Percentiles rank a stretch among this genome's conserved stretches.
phyloP scores from a whole-genome alignment of 2,329 filamentous ascomycete species.

The Pseudocercospora crystallina region DNA sequence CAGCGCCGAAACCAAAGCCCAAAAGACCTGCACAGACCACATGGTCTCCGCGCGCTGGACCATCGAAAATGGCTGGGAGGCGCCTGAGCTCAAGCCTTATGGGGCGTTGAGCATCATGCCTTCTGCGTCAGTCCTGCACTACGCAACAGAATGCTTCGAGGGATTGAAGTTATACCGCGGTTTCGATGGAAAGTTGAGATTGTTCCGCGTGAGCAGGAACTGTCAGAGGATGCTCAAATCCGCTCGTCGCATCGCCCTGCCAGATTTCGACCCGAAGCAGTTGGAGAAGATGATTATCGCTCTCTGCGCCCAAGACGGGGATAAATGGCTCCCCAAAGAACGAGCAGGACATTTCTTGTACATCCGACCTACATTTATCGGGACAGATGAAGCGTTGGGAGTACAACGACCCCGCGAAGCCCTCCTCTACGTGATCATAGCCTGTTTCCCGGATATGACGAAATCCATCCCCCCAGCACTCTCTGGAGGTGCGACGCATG shows the following conservation, averaged over 20 bases:
- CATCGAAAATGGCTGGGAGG: conserved; percentile 64
- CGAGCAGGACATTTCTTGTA: conserved; percentile 74
- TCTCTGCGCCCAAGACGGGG: conserved; percentile 70
- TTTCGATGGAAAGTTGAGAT: conserved; percentile 68
- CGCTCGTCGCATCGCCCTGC: conserved; percentile 67
- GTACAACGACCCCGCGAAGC: conserved; percentile 78
- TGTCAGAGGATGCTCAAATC: conserved; percentile 61
- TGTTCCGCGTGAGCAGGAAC: conserved; percentile 77
- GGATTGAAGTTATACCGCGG: conserved; percentile 73
- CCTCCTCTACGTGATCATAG: conserved; percentile 78
- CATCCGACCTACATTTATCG: conserved; percentile 77
- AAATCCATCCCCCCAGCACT: conserved; percentile 32
- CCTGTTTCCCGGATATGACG: conserved; percentile 48
- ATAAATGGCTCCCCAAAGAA: conserved; percentile 74
- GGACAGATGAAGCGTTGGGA: conserved; percentile 75
- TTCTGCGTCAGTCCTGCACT: conserved; percentile 78
- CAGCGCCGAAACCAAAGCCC: conserved; percentile 39
- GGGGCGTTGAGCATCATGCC: conserved; percentile 76
- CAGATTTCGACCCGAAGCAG: conserved; percentile 68
- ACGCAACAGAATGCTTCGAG: conserved; percentile 90
- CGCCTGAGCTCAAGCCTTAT: conserved; percentile 73
- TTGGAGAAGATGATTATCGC: conserved; percentile 71
- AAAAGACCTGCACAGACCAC: conserved; percentile 70
- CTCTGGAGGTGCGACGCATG: conserved; percentile 22
- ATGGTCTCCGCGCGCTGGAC: conserved; percentile 78